Evolutionary conservation across 148 eudicot genomes (phyloP).

Genomic region (Heliosperma pusillum): DNA sequence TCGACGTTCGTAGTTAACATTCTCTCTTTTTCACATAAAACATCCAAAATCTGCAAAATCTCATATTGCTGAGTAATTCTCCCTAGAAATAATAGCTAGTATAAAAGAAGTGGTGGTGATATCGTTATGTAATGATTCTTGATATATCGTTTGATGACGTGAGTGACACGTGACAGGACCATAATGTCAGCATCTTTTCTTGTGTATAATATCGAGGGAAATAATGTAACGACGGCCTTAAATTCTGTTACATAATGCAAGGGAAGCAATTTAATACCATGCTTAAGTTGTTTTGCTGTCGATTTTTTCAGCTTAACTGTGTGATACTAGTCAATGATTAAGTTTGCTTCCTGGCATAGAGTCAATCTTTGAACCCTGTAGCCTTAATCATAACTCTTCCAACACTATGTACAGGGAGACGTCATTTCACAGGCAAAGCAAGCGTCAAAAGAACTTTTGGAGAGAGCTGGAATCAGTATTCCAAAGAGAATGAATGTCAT

Average conservation of each 20-base stretch:
- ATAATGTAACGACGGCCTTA: no score
- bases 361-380: no score
- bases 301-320: background rate
- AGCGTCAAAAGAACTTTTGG: conserved; percentile 53
- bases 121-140: background rate
- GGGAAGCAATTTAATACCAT: no score
- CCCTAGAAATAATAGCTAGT: background rate
- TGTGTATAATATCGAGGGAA: no score
- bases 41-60: background rate
- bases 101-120: background rate
- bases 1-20: background rate
- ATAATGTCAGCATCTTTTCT: no score
- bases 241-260: no score
- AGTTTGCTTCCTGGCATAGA: background rate
- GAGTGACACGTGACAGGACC: no score
- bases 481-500: conserved; percentile 59
- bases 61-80: background rate
- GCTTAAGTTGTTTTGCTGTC: background rate
- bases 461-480: conserved; percentile 67
- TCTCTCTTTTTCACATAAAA: background rate
- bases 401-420: conserved; percentile 42
- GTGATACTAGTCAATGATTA: background rate
- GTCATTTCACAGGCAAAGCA: conserved; percentile 53
- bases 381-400: no score
- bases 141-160: background rate